Conservation (phyloP, 257 asterid genomes). For the Prunella vulgaris region DNA sequence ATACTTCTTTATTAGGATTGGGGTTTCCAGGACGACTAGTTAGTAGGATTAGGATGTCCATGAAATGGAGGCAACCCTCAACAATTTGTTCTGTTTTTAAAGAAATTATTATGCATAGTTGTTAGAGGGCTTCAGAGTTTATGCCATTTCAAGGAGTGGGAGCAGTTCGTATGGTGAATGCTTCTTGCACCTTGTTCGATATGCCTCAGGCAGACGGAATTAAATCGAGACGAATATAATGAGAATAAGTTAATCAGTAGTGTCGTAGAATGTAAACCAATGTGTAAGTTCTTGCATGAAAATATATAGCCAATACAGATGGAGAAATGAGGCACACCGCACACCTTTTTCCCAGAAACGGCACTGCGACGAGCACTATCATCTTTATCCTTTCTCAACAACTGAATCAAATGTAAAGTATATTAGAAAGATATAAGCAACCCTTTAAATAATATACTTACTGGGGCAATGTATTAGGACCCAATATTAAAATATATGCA, state of each 20-base stretch:
- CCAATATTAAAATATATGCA: conserved; percentile 1
- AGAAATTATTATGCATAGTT: not conserved
- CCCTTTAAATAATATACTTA: not conserved
- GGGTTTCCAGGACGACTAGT: not conserved
- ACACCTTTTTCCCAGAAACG: conserved; percentile 94
- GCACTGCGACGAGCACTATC: conserved; percentile 94
- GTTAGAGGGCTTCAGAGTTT: not conserved
- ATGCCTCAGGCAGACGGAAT: not conserved
- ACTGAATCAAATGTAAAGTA: conserved; percentile 39
- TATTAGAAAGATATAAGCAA: conserved; percentile 11
- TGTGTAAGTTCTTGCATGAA: conserved; percentile 7
- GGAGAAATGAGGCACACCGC: conserved; percentile 32
- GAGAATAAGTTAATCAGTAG: conserved; percentile 6
- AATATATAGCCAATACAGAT: not conserved
- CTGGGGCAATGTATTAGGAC: not conserved
- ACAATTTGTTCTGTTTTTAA: not conserved
- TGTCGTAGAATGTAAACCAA: not conserved
- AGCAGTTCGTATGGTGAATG: too few species aligned
- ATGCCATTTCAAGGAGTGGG: too few species aligned
- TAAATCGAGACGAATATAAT: not conserved
- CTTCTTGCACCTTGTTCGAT: not conserved
- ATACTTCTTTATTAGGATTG: not conserved
- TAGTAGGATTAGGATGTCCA: not conserved
- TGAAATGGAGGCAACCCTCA: not conserved
- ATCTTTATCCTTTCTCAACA: conserved; percentile 73